Conservation (phyloP, 2,329 filamentous ascomycete genomes). For the Tolypocladium ovalisporum region DNA sequence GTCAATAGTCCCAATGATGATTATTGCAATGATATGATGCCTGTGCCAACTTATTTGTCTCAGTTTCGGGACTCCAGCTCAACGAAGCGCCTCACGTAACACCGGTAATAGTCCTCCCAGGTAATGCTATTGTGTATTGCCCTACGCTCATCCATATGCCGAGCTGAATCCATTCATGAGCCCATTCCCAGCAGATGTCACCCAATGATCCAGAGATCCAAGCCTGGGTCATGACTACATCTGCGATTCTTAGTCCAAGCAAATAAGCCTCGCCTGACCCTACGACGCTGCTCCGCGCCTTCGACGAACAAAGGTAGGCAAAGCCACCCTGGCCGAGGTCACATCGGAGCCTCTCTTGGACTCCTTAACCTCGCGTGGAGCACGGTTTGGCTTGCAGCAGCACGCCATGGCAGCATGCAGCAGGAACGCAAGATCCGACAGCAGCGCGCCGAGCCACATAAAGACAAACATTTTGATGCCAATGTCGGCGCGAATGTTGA, state of each 20-base stretch:
- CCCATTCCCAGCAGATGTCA: neutral
- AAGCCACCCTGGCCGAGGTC: conserved; percentile 9
- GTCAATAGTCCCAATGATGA: neutral
- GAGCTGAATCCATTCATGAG: neutral
- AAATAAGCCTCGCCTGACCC: neutral
- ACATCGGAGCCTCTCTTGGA: conserved; percentile 8
- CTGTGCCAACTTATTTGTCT: neutral
- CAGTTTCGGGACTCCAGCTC: neutral
- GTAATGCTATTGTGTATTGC: neutral
- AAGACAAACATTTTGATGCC: conserved; percentile 71
- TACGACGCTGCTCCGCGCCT: conserved; percentile 9
- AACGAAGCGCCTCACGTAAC: neutral
- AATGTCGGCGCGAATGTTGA: conserved; percentile 65
- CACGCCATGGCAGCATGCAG: conserved; percentile 70
- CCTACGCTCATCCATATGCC: neutral
- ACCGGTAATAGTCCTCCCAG: no score
- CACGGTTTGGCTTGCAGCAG: conserved; percentile 43
- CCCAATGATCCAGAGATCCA: neutral
- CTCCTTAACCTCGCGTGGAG: neutral
- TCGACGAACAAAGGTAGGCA: conserved; percentile 18
- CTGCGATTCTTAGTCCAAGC: no score
- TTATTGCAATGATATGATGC: neutral
- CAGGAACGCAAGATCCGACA: conserved; percentile 57
- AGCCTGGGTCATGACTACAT: neutral
- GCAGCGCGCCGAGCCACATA: conserved; percentile 73